Conservation (phyloP, 257 asterid genomes). For the Ocimum tenuiflorum region DNA sequence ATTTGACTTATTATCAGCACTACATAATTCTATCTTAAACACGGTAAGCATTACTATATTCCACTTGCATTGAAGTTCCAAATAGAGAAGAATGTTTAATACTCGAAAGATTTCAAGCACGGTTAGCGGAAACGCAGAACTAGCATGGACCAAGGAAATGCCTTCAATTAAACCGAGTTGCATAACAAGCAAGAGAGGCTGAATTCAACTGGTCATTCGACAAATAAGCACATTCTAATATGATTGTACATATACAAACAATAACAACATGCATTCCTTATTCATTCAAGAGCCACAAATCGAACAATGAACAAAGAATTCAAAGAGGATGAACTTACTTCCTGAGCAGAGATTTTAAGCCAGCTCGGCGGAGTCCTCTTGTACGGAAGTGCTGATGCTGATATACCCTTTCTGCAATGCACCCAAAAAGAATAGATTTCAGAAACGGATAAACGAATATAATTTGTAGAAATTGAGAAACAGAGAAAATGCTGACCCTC, state of each 20-base stretch:
- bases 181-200: neutral
- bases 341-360: conserved; percentile 47
- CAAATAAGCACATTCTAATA: no score
- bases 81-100: no score
- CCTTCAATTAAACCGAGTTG: neutral
- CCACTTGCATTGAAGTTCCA: neutral
- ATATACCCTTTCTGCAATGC: conserved; percentile 50
- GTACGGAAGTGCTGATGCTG: conserved; percentile 62
- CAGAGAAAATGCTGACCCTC: conserved; percentile 39
- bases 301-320: neutral
- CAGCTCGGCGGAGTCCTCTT: conserved; percentile 57
- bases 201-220: neutral
- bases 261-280: no score
- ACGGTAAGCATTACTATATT: neutral
- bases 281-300: neutral
- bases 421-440: neutral
- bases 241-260: no score
- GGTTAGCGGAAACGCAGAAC: neutral
- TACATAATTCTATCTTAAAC: neutral
- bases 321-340: conserved; percentile 21
- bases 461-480: neutral
- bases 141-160: neutral
- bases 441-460: neutral
- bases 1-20: neutral
- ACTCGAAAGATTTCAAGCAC: neutral